Percentiles rank a stretch among this genome's conserved stretches.
Conservation (phyloP, 805 yeast species). For the Lipomyces chichibuensis region DNA sequence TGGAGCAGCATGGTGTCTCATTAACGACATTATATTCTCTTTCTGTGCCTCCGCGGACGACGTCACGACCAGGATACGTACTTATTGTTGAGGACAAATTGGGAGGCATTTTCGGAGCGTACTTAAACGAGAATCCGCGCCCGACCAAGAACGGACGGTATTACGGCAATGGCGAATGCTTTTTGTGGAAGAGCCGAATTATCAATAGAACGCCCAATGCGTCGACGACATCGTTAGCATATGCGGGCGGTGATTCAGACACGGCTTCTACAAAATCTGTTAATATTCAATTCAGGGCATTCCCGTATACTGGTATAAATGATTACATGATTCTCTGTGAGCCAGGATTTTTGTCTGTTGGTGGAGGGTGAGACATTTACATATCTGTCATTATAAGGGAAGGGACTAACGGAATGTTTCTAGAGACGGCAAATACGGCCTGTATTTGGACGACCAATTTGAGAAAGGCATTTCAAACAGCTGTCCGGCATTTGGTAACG, state of each 20-base stretch:
- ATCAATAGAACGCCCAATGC: conserved; percentile 72
- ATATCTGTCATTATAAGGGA: neutral
- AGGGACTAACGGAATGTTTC: neutral
- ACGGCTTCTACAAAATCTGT: conserved; percentile 20
- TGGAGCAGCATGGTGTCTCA: conserved; percentile 92
- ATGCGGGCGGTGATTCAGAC: conserved; percentile 17
- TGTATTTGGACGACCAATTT: conserved; percentile 80
- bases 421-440: conserved; percentile 80
- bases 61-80: conserved; percentile 66
- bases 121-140: conserved; percentile 67
- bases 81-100: conserved; percentile 64
- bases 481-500: conserved; percentile 89
- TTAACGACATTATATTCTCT: conserved; percentile 72
- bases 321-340: conserved; percentile 85
- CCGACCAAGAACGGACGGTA: conserved; percentile 73
- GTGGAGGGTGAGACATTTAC: conserved; percentile 60
- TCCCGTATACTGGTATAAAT: conserved; percentile 83
- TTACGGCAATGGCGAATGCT: conserved; percentile 95
- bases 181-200: conserved; percentile 75
- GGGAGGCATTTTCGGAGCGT: conserved; percentile 46
- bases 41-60: conserved; percentile 50
- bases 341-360: conserved; percentile 74
- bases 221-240: conserved; percentile 86
- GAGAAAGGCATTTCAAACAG: conserved; percentile 75
- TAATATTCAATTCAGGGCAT: conserved; percentile 67